Conservation (phyloP, 2,329 filamentous ascomycete species). For the Aspergillus sojae region DNA sequence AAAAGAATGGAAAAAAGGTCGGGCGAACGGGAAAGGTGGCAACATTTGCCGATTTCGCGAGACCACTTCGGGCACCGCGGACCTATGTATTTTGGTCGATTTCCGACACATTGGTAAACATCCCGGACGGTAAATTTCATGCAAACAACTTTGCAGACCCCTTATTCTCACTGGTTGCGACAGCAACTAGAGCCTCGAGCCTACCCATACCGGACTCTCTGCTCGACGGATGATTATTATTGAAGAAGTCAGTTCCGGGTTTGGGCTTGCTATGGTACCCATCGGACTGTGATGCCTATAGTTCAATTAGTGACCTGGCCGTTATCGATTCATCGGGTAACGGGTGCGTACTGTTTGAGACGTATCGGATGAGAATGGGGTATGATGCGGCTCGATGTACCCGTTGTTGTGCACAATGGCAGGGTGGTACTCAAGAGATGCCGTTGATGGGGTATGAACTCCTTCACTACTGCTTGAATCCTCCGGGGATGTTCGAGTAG, state of each 20-base stretch:
- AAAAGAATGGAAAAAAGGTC: conserved; percentile 13
- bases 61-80: not conserved
- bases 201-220: conserved; percentile 47
- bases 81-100: not conserved
- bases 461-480: conserved; percentile 54
- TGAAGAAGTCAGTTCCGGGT: conserved; percentile 31
- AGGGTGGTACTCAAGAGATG: conserved; percentile 51
- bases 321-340: conserved; percentile 27
- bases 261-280: conserved; percentile 33
- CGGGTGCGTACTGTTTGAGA: conserved; percentile 45
- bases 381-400: conserved; percentile 48
- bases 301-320: conserved; percentile 33
- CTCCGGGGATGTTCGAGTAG: conserved; percentile 48
- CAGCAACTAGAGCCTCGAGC: conserved; percentile 54
- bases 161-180: conserved; percentile 52
- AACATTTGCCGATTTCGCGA: not conserved
- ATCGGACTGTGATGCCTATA: conserved; percentile 35
- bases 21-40: not conserved
- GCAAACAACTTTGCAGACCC: conserved; percentile 36
- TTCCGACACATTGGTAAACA: not conserved
- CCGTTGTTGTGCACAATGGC: conserved; percentile 53
- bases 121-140: conserved; percentile 16
- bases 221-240: conserved; percentile 24
- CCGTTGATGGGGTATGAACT: conserved; percentile 50
- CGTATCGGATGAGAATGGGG: conserved; percentile 37